Percentiles rank a stretch among this genome's conserved stretches.
Evolutionary conservation across 768 basidiomycete species (phyloP).

Genomic region (Melanogaster broomeanus): DNA sequence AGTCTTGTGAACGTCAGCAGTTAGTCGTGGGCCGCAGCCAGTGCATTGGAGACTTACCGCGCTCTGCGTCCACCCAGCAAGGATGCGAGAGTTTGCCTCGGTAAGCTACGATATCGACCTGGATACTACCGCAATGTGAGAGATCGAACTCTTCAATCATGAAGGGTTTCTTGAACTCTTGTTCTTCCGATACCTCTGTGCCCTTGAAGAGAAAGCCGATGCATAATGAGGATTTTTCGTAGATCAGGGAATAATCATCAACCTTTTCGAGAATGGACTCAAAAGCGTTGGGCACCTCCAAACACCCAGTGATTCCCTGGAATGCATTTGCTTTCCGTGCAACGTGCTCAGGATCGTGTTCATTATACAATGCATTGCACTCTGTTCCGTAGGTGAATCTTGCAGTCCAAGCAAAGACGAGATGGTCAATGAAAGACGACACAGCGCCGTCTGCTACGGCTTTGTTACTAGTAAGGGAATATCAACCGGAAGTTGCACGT

Average conservation of each 20-base stretch:
- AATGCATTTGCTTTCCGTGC: slow-evolving; percentile 28
- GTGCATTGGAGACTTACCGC: slow-evolving; percentile 11
- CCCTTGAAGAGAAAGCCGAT: slow-evolving; percentile 25
- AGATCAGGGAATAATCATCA: background rate
- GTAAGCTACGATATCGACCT: slow-evolving; percentile 23
- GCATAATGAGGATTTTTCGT: too few species aligned
- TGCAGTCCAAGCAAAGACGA: slow-evolving; percentile 44
- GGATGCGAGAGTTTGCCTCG: slow-evolving; percentile 18
- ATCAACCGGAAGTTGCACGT: background rate
- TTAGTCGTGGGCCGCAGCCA: background rate
- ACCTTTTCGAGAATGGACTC: slow-evolving; percentile 43
- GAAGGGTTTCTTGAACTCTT: slow-evolving; percentile 40
- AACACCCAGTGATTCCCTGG: slow-evolving; percentile 32
- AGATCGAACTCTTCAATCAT: slow-evolving; percentile 17
- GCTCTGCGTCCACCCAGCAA: slow-evolving; percentile 27
- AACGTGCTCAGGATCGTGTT: slow-evolving; percentile 36
- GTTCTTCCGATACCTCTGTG: slow-evolving; percentile 39
- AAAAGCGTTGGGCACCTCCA: slow-evolving; percentile 37
- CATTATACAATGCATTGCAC: slow-evolving; percentile 32
- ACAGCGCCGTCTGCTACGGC: slow-evolving; percentile 51
- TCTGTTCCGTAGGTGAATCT: slow-evolving; percentile 44
- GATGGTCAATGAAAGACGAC: slow-evolving; percentile 40
- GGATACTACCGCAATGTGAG: slow-evolving; percentile 12
- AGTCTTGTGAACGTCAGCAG: slow-evolving; percentile 9
- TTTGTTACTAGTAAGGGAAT: slow-evolving; percentile 29